A percentile compares a stretch with the other conserved stretches of the same genome.
Evolutionary conservation across 2,329 filamentous ascomycete species (phyloP).

Genomic region (Penicillium sp.): DNA sequence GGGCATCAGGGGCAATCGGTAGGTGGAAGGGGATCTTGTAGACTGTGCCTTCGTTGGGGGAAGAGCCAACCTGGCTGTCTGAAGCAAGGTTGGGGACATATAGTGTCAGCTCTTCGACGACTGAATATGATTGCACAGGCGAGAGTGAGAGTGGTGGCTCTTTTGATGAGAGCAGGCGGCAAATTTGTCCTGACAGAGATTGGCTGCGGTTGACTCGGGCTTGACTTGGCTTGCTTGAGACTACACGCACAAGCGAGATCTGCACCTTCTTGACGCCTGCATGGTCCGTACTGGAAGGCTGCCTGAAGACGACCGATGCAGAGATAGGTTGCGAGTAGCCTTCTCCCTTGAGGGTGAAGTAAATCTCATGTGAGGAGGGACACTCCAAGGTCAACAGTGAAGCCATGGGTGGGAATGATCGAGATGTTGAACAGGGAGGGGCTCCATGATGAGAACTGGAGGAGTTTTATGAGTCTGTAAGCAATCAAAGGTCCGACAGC

Average conservation of each 20-base stretch:
- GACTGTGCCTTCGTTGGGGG: not conserved
- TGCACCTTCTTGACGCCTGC: not conserved
- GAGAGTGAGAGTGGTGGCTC: not conserved
- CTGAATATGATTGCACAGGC: not conserved
- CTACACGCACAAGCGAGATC: constrained; percentile 1
- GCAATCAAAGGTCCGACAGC: not conserved
- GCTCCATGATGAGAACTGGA: not conserved
- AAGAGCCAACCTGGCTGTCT: constrained; percentile 1
- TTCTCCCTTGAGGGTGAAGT: constrained; percentile 15
- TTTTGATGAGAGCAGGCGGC: not conserved
- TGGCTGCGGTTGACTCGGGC: not conserved
- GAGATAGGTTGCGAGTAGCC: constrained; percentile 10
- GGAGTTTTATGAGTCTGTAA: not conserved
- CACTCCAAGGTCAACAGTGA: constrained; percentile 4
- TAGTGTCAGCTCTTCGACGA: constrained; percentile 4
- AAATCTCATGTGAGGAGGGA: constrained; percentile 12
- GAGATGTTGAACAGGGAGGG: not conserved
- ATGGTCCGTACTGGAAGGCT: not conserved
- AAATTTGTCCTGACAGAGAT: constrained; percentile 1
- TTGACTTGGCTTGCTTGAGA: not conserved
- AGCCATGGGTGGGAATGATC: constrained; percentile 1
- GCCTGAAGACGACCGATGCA: not conserved
- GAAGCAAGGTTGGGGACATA: not conserved
- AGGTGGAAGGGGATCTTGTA: constrained; percentile 14
- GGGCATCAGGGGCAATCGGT: constrained; percentile 9